phyloP scores from a whole-genome alignment of 257 asterid species.

The Gentiana dahurica region DNA sequence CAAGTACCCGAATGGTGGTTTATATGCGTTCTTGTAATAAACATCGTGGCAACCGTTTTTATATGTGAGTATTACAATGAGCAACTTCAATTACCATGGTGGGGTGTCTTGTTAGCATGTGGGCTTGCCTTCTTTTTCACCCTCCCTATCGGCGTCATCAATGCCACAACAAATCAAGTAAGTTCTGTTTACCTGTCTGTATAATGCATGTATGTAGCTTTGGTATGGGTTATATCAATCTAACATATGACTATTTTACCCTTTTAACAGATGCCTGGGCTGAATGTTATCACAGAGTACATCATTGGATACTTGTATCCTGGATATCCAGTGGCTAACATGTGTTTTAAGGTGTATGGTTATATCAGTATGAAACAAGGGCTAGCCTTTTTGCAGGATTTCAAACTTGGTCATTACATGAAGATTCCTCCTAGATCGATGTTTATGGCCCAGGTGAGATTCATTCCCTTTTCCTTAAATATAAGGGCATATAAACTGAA shows the following conservation, averaged over 20 bases:
- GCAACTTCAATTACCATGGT: slow-evolving; percentile 96
- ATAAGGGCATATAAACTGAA: not conserved
- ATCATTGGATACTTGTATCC: slow-evolving; percentile 92
- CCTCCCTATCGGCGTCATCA: slow-evolving; percentile 80
- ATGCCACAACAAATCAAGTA: slow-evolving; percentile 90
- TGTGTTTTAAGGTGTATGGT: slow-evolving; percentile 96
- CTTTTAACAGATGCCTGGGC: slow-evolving; percentile 61
- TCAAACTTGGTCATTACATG: slow-evolving; percentile 96
- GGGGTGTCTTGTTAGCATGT: slow-evolving; percentile 93
- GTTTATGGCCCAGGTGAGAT: slow-evolving; percentile 92
- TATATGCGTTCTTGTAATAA: slow-evolving; percentile 43
- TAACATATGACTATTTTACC: not conserved
- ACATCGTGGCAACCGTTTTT: slow-evolving; percentile 50
- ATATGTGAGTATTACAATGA: slow-evolving; percentile 52
- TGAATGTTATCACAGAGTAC: slow-evolving; percentile 92
- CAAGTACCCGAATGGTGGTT: slow-evolving; percentile 98
- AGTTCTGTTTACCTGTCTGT: not conserved
- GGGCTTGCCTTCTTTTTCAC: slow-evolving; percentile 75
- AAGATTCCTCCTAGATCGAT: slow-evolving; percentile 89
- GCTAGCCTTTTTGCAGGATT: slow-evolving; percentile 72
- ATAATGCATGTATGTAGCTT: not conserved
- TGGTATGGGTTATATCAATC: not conserved
- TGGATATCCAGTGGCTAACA: slow-evolving; percentile 97
- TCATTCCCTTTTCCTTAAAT: not conserved
- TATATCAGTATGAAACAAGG: slow-evolving; percentile 89